phyloP scores from a whole-genome alignment of 2,329 filamentous ascomycete genomes.

The Pezicula carpinea region DNA sequence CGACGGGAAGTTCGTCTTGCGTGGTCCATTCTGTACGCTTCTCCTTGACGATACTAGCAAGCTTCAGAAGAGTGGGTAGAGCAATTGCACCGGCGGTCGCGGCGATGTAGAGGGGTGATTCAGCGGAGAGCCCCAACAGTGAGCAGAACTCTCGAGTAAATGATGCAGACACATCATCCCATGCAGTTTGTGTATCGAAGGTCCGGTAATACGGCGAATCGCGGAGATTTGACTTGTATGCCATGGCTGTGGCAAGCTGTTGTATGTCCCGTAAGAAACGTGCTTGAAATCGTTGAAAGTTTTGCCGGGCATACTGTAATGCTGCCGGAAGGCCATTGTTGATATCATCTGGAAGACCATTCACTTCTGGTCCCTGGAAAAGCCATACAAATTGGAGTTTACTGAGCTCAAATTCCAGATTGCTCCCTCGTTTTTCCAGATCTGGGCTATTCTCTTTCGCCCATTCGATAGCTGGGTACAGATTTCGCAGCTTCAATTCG shows the following conservation, averaged over 20 bases:
- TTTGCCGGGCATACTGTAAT: constrained; percentile 67
- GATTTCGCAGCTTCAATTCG: constrained; percentile 68
- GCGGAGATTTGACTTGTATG: constrained; percentile 69
- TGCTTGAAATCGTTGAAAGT: constrained; percentile 70
- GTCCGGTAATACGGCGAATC: constrained; percentile 74
- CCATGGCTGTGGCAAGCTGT: constrained; percentile 74
- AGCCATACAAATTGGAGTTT: constrained; percentile 87
- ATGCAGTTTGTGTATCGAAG: constrained; percentile 72
- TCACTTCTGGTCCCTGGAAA: constrained; percentile 59
- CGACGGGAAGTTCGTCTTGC: constrained; percentile 80
- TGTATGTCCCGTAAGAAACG: constrained; percentile 77
- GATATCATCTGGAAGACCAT: constrained; percentile 49
- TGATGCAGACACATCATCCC: constrained; percentile 77
- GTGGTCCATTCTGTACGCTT: constrained; percentile 95
- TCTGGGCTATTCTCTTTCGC: constrained; percentile 64
- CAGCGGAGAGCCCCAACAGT: constrained; percentile 80
- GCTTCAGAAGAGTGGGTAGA: constrained; percentile 81
- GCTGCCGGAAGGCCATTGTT: constrained; percentile 59
- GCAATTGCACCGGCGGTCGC: constrained; percentile 90
- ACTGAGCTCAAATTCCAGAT: constrained; percentile 91
- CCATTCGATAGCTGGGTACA: constrained; percentile 84
- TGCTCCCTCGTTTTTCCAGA: constrained; percentile 79
- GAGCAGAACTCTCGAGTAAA: constrained; percentile 96
- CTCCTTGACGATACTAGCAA: constrained; percentile 80
- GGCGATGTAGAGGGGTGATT: constrained; percentile 89